These are phyloP conservation scores for Centella asiatica DNA, from an alignment of 129 eudicot genomes.

Conservation along the genomic window DNA sequence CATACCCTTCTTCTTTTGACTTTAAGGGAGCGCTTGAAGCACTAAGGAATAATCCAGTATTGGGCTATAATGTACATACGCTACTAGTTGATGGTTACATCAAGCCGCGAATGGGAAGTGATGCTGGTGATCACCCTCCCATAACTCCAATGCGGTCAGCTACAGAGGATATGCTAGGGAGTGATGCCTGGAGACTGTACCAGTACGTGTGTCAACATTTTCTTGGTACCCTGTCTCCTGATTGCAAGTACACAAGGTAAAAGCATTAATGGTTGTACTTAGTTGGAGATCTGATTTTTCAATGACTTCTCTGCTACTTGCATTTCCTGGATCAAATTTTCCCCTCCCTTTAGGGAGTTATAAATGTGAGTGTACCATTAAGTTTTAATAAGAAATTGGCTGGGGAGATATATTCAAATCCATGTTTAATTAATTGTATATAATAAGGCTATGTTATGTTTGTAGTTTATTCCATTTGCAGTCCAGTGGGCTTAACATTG, in stretches of 20 bases:
- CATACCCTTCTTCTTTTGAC: conserved; percentile 92
- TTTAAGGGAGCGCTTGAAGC: conserved; percentile 68
- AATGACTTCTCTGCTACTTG: not conserved
- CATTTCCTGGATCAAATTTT: not conserved
- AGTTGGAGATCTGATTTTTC: not conserved
- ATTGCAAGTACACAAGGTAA: conserved; percentile 74
- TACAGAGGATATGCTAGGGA: conserved; percentile 67
- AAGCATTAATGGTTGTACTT: not conserved
- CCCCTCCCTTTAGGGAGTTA: no score
- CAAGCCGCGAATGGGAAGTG: conserved; percentile 75
- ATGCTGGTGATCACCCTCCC: conserved; percentile 96
- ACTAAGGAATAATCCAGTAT: conserved; percentile 48
- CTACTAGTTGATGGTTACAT: conserved; percentile 50
- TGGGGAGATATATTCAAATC: no score
- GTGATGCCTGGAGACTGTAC: conserved; percentile 88
- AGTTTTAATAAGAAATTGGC: no score
- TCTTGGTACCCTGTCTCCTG: conserved; percentile 77
- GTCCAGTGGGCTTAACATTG: no score
- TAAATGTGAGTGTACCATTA: no score
- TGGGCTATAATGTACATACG: conserved; percentile 57
- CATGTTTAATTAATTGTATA: no score
- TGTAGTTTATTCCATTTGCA: no score
- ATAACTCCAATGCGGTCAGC: conserved; percentile 94
- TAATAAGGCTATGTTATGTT: no score
- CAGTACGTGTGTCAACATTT: conserved; percentile 94